Evolutionary conservation across 345 rosid genomes (phyloP), one percentile per base, ranked within the genome.

Genomic region (Adansonia digitata): DNA sequence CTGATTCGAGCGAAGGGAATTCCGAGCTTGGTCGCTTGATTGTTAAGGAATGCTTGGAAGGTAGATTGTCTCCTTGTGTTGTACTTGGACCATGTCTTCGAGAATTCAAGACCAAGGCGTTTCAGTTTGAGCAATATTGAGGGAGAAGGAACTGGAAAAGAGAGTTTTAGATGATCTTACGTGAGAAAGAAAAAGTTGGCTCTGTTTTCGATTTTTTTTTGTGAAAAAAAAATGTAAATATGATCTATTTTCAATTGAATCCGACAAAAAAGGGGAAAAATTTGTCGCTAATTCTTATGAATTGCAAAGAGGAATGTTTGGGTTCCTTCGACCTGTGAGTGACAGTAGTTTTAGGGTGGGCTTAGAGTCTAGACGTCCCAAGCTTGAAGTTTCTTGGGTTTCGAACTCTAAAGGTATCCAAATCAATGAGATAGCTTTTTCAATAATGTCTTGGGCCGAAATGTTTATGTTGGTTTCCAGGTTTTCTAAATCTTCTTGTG

Each of bases 101-200:
- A n/a, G 46, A 39, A 37, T 37, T 37, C 69, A 63, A 63, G 48
- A 39, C 39, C 17, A 37, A 63, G 48, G 48, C 69, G 15, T 63
- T 63, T 63, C 46, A 63, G 69, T 63, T 37, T 63, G 68, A 63
- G 27, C n/a, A 37, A 14, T n/a, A 63, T 63, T 9, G 46, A 63
- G 10, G 69, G 39, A 63, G 29, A 62, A 35, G 11, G 46, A 2
- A 35, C 8, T 3, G 40, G 26, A 62, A 35, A 62, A 7, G 13
- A 62, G 24, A 17, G 14, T 35, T 9, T 1, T 8, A 34, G 7
- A 24, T 5, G 55, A 51, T 51, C 55, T 51, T 18, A 51, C 9
- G 42, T 7, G 14, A 27, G 29, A 18, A 31, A 9, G 35, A 37
- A 6, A 34, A 35, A 35, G 13, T 18, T 62, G 7, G 13, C 27